These are phyloP conservation scores for Yamadazyma sp. DNA, from an alignment of 1,139 yeast species.

Conservation along the genomic window DNA sequence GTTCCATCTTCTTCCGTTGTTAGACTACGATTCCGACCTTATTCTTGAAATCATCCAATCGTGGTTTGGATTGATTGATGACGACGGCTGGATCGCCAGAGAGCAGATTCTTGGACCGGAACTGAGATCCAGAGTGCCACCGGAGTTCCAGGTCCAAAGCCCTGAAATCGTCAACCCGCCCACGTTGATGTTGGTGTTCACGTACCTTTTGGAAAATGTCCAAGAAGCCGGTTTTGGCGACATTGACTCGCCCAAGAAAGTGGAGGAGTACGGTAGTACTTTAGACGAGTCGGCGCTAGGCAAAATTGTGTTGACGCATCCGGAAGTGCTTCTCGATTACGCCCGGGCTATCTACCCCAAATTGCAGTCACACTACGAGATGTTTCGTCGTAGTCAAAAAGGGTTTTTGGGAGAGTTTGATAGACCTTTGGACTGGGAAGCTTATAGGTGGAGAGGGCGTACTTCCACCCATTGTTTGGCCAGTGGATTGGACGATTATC, in stretches of 20 bases:
- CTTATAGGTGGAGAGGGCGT: constrained; percentile 93
- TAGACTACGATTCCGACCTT: constrained; percentile 82
- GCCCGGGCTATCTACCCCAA: constrained; percentile 73
- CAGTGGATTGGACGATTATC: constrained; percentile 94
- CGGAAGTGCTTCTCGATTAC: constrained; percentile 61
- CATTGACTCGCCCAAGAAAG: constrained; percentile 22
- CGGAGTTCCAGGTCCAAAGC: constrained; percentile 81
- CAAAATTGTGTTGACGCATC: constrained; percentile 54
- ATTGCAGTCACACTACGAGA: constrained; percentile 72
- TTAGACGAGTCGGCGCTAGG: constrained; percentile 34
- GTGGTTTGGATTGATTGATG: constrained; percentile 86
- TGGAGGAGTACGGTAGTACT: constrained; percentile 16
- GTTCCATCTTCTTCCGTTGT: constrained; percentile 79
- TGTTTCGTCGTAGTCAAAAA: constrained; percentile 80
- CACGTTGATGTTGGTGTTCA: constrained; percentile 78
- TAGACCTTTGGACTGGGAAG: constrained; percentile 57
- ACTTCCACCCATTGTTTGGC: constrained; percentile 84
- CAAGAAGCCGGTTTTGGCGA: constrained; percentile 17
- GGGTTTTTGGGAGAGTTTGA: constrained; percentile 77
- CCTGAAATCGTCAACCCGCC: constrained; percentile 96
- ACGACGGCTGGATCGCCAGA: constrained; percentile 94
- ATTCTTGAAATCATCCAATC: constrained; percentile 79
- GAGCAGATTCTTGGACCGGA: constrained; percentile 94
- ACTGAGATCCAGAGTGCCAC: constrained; percentile 85
- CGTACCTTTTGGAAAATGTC: constrained; percentile 56